Base-by-base conservation (phyloP, 768 basidiomycete genomes). In the Agaricus sinodeliciosus region DNA sequence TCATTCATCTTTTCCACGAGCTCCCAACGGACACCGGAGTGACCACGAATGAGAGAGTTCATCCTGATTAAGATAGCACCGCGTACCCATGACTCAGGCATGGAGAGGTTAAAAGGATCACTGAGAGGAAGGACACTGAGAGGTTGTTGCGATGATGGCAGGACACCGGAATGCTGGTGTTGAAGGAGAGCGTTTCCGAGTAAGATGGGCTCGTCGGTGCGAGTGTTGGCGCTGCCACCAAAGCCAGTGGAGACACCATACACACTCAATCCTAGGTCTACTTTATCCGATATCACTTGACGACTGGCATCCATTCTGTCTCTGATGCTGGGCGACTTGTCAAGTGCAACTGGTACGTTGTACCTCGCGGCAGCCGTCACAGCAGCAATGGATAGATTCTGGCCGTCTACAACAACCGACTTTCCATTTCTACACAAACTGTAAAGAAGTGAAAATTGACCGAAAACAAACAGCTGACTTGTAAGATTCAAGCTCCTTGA, bases 71-170 rank as follows among this genome's bases (percentile, higher is more conserved):
- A 69, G 61, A 94, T 90, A 1, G 91, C 89, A 11, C 86, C 91
- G 49, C 91, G 84, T 28, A 92, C 90, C 87, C 92, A 92, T 2
- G 87, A 72, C 55, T 88, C 84, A 3, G 91, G 90, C 88, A 94
- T 92, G 55, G 77, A 81, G 27, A 79, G 78, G 9, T 82, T 78
- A 11, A 85, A 65, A 0, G 86, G 87, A 61, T 90, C 87, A 4
- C 76, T 75, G 41, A 91, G 81, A 8, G 90, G 88, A 0, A 90
- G 73, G 9, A 71, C 75, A 44, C 80, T 65, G 15, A 73, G 74
- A 1, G 63, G 63, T 18, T 74, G 63, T 4, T 75, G 73, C 6
- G 77, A 76, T 0, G 85, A 80, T 43, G 90, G 81, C 7, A 85
- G 73, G 1, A 91, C 80, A 34, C 91, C 91, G 48, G 72, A 71